These are phyloP conservation scores for Colletotrichum horii DNA, from an alignment of 2,329 filamentous ascomycete genomes.

Conservation along the genomic window DNA sequence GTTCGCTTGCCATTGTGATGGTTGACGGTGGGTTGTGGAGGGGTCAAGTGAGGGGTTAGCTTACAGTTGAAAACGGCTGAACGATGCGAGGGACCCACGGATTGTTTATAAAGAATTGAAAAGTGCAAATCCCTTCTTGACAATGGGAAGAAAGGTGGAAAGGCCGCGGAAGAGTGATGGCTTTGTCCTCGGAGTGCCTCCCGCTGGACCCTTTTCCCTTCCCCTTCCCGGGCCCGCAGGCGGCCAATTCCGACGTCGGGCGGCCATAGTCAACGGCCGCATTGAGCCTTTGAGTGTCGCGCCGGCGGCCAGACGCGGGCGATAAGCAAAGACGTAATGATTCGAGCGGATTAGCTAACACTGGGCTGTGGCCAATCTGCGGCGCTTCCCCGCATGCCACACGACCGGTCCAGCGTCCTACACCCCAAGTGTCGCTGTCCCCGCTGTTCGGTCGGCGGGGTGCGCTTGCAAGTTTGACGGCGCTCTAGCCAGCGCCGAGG, in stretches of 20 bases:
- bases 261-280: constrained; percentile 10
- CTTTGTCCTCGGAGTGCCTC: not conserved
- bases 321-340: constrained; percentile 16
- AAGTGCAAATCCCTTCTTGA: not conserved
- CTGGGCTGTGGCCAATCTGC: not conserved
- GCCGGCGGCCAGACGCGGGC: constrained; percentile 9
- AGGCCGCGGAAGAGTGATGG: not conserved
- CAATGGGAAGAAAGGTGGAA: not conserved
- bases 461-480: not conserved
- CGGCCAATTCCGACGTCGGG: constrained; percentile 38
- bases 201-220: not conserved
- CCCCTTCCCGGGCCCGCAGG: not conserved
- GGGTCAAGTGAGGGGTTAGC: not conserved
- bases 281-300: not conserved
- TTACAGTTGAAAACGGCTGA: not conserved
- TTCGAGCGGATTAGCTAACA: constrained; percentile 18
- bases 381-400: not conserved
- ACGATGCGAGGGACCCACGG: not conserved
- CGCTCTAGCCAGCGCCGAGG: not conserved
- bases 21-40: not conserved
- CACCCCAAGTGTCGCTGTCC: not conserved
- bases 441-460: not conserved
- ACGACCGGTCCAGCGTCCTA: not conserved
- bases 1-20: constrained; percentile 40
- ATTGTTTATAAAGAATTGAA: not conserved